Evolutionary conservation across 169 alveolate genomes (phyloP).

Genomic region (Plasmodium cynomolgi): DNA sequence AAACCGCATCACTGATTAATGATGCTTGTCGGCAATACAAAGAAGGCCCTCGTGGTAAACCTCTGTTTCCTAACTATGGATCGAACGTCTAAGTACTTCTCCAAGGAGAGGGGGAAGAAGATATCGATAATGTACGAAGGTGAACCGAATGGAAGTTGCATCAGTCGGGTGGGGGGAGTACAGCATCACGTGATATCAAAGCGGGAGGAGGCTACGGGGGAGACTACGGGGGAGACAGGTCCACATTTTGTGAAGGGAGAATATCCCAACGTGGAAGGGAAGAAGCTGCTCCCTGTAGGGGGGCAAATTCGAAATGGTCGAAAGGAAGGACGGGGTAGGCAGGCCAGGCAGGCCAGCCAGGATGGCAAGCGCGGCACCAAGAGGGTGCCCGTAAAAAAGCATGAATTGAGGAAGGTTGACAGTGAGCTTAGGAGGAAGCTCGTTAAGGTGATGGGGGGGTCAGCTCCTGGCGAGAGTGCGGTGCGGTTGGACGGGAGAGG

Average conservation of each 20-base stretch:
- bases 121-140: slow-evolving; percentile 33
- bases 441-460: background rate
- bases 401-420: background rate
- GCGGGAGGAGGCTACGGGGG: background rate
- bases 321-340: background rate
- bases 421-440: background rate
- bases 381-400: background rate
- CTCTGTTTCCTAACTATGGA: slow-evolving; percentile 41
- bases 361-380: background rate
- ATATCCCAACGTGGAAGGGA: background rate
- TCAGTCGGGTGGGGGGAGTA: background rate
- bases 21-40: slow-evolving; percentile 5
- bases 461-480: background rate
- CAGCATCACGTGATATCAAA: background rate
- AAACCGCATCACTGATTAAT: background rate
- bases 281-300: background rate
- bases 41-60: slow-evolving; percentile 17
- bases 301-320: background rate
- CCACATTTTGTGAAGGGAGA: background rate
- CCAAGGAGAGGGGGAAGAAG: slow-evolving; percentile 20
- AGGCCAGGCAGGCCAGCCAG: background rate
- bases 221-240: background rate
- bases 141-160: background rate
- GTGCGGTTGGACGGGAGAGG: background rate
- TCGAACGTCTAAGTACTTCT: slow-evolving; percentile 30